Percentiles rank a stretch among this genome's conserved stretches.
These are phyloP conservation scores for Mycena belliarum DNA, from an alignment of 768 basidiomycete genomes.

Conservation along the genomic window DNA sequence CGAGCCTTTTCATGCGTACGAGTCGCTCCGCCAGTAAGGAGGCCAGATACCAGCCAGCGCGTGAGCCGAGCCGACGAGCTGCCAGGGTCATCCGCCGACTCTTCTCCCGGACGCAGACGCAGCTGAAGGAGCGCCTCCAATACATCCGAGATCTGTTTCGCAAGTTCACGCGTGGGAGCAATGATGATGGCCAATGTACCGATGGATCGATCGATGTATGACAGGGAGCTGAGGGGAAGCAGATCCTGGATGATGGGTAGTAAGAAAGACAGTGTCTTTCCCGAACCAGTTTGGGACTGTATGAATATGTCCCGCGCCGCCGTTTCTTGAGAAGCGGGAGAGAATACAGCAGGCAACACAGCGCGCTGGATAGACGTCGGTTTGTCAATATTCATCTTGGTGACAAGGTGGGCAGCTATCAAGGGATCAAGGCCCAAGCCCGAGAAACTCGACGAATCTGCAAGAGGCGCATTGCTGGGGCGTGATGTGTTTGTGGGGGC, in stretches of 20 bases:
- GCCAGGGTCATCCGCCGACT: slow-evolving; percentile 49
- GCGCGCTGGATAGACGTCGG: slow-evolving; percentile 91
- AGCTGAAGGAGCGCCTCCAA: slow-evolving; percentile 79
- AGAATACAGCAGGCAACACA: slow-evolving; percentile 57
- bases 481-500: slow-evolving; percentile 30
- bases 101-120: slow-evolving; percentile 62
- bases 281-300: slow-evolving; percentile 96
- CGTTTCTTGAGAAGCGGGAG: slow-evolving; percentile 35
- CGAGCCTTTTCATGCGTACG: slow-evolving; percentile 94
- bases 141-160: slow-evolving; percentile 97
- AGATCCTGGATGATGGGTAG: slow-evolving; percentile 95
- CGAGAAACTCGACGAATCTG: slow-evolving; percentile 73
- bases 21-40: slow-evolving; percentile 93
- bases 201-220: slow-evolving; percentile 92
- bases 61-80: slow-evolving; percentile 55
- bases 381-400: slow-evolving; percentile 78
- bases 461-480: slow-evolving; percentile 85
- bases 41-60: slow-evolving; percentile 91
- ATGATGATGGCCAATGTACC: slow-evolving; percentile 95
- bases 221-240: slow-evolving; percentile 83
- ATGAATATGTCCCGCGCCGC: slow-evolving; percentile 79
- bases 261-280: slow-evolving; percentile 92
- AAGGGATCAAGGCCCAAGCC: slow-evolving; percentile 85
- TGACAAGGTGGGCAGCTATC: slow-evolving; percentile 71
- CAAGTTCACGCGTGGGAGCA: slow-evolving; percentile 93